Conservation (phyloP, 495 filamentous ascomycete genomes). For the Friedmanniomyces endolithicus region DNA sequence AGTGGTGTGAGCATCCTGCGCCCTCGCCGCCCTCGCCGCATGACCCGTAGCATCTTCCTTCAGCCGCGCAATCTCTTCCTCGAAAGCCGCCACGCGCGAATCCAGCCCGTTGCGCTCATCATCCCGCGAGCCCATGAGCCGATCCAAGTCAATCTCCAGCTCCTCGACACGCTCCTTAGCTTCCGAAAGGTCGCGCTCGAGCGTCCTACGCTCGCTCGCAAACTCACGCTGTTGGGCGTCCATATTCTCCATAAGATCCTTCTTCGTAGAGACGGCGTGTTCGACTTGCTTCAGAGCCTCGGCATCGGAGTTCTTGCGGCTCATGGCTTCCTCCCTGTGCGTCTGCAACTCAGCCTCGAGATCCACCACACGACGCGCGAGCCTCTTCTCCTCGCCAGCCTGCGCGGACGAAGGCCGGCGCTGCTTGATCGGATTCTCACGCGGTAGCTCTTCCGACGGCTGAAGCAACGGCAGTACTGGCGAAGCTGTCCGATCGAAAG, state of each 20-base stretch:
- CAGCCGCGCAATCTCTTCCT: slow-evolving; percentile 50
- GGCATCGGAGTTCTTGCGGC: slow-evolving; percentile 45
- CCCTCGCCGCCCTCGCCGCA: slow-evolving; percentile 38
- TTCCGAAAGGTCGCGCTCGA: slow-evolving; percentile 65
- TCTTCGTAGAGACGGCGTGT: slow-evolving; percentile 80
- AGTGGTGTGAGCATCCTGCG: slow-evolving; percentile 42
- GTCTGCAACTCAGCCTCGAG: slow-evolving; percentile 66
- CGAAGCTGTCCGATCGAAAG: slow-evolving; percentile 27
- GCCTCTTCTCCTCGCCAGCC: slow-evolving; percentile 48
- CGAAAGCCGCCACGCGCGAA: slow-evolving; percentile 53
- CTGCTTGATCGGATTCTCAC: slow-evolving; percentile 53
- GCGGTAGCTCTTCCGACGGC: slow-evolving; percentile 41
- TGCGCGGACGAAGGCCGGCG: slow-evolving; percentile 54
- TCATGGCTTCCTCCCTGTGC: slow-evolving; percentile 47
- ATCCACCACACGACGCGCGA: slow-evolving; percentile 56
- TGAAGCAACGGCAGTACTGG: slow-evolving; percentile 20
- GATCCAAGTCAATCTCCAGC: slow-evolving; percentile 78
- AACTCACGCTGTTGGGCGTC: slow-evolving; percentile 85
- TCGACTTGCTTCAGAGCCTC: slow-evolving; percentile 59
- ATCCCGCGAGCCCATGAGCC: slow-evolving; percentile 67
- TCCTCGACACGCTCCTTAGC: slow-evolving; percentile 69
- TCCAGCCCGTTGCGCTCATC: slow-evolving; percentile 60
- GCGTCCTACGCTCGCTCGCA: slow-evolving; percentile 61
- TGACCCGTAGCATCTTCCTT: slow-evolving; percentile 17
- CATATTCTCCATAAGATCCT: slow-evolving; percentile 87